Conservation (phyloP, 1,139 yeast species). For the Entelexis paramagnoliae region DNA sequence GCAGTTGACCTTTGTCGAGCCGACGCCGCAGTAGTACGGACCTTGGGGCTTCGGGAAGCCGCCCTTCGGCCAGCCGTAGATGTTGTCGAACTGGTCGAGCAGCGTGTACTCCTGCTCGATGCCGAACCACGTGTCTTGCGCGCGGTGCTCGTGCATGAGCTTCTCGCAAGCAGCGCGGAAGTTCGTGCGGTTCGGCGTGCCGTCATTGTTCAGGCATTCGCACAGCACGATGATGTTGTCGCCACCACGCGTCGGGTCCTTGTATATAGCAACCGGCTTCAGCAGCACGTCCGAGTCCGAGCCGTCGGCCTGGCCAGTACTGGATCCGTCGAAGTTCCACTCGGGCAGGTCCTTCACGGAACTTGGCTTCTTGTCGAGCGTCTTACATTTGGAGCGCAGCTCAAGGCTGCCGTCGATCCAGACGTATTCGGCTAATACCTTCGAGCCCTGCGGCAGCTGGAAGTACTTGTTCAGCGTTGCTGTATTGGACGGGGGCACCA, state of each 20-base stretch:
- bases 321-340: conserved; percentile 99
- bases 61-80: conserved; percentile 98
- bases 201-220: conserved; percentile 98
- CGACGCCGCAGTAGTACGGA: conserved; percentile 99
- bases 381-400: conserved; percentile 89
- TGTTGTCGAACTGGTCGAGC: conserved; percentile 80
- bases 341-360: conserved; percentile 85
- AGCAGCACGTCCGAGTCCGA: conserved; percentile 89
- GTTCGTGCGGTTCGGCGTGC: conserved; percentile 96
- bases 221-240: conserved; percentile 90
- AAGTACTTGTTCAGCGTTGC: conserved; percentile 59
- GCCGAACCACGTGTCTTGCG: conserved; percentile 90
- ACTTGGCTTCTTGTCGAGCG: conserved; percentile 57
- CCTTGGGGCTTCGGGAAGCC: conserved; percentile 99
- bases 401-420: conserved; percentile 95
- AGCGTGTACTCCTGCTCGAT: conserved; percentile 97
- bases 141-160: conserved; percentile 85
- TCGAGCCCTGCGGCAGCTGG: conserved; percentile 76
- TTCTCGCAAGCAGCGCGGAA: conserved; percentile 97
- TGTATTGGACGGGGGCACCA: conserved; percentile 26
- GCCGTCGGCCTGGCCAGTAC: conserved; percentile 98
- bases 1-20: conserved; percentile 96
- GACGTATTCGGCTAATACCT: conserved; percentile 87
- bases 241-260: conserved; percentile 96
- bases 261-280: conserved; percentile 87